A percentile compares a stretch with the other conserved stretches of the same genome.
Conservation (phyloP, 441 rosid genomes). For the Pelargonium fulgidum region DNA sequence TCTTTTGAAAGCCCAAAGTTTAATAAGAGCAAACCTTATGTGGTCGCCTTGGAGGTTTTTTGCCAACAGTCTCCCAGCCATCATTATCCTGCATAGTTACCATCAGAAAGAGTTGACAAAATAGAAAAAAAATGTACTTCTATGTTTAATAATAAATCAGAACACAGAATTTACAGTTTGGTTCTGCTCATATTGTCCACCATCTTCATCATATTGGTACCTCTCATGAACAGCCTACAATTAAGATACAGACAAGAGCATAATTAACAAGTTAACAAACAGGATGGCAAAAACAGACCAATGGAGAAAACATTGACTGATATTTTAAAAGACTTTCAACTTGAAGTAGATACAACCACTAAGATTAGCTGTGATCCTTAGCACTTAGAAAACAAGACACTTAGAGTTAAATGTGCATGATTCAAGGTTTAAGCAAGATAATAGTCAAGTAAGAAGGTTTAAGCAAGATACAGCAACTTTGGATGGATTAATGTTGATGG, state of each 20-base stretch:
- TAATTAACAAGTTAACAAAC: background rate
- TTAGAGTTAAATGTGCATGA: too few species aligned
- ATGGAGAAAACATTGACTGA: too few species aligned
- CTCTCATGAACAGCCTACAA: conserved; percentile 27
- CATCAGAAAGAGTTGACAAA: background rate
- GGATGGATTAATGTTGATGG: too few species aligned
- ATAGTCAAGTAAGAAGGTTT: too few species aligned
- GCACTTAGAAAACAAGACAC: too few species aligned
- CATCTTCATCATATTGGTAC: conserved; percentile 26
- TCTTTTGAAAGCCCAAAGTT: background rate
- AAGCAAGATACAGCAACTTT: too few species aligned
- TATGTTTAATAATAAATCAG: background rate
- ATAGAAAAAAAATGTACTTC: background rate
- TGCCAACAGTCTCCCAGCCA: conserved; percentile 88
- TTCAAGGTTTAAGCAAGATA: too few species aligned
- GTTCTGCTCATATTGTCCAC: conserved; percentile 19
- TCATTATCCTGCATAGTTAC: conserved; percentile 36
- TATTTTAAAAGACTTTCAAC: too few species aligned
- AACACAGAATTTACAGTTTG: conserved; percentile 14
- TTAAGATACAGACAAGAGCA: background rate
- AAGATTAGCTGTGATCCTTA: too few species aligned
- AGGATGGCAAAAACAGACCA: background rate
- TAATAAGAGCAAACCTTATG: conserved; percentile 45
- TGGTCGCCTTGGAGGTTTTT: conserved; percentile 43
- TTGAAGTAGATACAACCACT: too few species aligned